Conservation (phyloP, 352 stramenopile genomes). For the Aphanomyces astaci region DNA sequence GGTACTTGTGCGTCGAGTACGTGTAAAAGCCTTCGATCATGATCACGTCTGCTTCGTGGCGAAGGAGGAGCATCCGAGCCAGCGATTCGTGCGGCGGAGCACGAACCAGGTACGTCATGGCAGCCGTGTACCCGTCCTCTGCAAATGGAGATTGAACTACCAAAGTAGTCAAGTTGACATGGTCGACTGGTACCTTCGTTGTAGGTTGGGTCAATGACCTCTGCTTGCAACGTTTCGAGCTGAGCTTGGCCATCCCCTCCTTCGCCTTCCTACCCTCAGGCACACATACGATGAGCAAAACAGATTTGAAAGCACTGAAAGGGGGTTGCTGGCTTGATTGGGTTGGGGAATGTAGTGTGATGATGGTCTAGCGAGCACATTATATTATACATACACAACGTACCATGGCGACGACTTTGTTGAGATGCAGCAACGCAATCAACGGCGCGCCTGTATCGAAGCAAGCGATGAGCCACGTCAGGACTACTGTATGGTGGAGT, state of each 20-base stretch:
- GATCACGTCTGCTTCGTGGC: conserved; percentile 19
- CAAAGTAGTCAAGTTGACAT: no score
- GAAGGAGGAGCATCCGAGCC: not conserved
- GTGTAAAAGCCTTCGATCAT: conserved; percentile 20
- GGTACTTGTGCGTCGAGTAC: conserved; percentile 21
- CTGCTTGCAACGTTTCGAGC: conserved; percentile 1
- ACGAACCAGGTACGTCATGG: conserved; percentile 6
- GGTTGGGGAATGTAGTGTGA: no score
- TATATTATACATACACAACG: not conserved
- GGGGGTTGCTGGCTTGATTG: no score
- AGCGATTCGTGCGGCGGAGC: not conserved
- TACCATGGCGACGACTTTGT: conserved; percentile 20
- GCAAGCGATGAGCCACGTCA: not conserved
- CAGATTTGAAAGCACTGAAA: no score
- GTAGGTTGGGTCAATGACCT: not conserved
- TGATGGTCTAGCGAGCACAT: no score
- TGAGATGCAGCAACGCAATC: conserved; percentile 11
- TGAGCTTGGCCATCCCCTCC: not conserved
- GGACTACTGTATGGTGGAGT: not conserved
- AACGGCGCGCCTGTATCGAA: not conserved
- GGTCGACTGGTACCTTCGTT: conserved; percentile 17
- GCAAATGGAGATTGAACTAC: no score
- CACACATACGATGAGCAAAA: no score
- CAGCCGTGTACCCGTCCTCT: conserved; percentile 10
- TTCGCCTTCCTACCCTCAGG: conserved; percentile 19